Percentiles rank a stretch among this genome's conserved stretches.
Evolutionary conservation across 164 flowering plant species (phyloP).

Genomic region (Aristolochia fimbriata): DNA sequence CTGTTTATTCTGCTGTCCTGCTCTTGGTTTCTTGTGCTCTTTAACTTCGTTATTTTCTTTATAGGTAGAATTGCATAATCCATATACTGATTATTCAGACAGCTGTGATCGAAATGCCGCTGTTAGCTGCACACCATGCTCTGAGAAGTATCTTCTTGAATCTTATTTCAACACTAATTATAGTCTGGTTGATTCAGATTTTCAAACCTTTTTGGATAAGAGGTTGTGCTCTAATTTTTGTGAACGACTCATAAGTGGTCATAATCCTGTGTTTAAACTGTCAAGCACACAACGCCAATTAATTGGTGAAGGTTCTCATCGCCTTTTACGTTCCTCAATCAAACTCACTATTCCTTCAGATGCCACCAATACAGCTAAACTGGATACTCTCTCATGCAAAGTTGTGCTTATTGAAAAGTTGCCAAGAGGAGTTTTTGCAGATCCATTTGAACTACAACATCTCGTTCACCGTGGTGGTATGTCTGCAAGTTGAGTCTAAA

Average conservation of each 20-base stretch:
- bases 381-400: constrained; percentile 22
- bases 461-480: constrained; percentile 73
- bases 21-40: background rate
- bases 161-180: constrained; percentile 39
- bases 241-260: constrained; percentile 11
- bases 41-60: background rate
- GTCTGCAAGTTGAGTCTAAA: background rate
- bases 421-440: constrained; percentile 83
- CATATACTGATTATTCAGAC: constrained; percentile 2
- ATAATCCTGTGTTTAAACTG: constrained; percentile 12
- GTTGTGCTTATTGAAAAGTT: constrained; percentile 55
- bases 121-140: constrained; percentile 8
- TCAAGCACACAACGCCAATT: constrained; percentile 30
- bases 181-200: constrained; percentile 30
- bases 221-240: constrained; percentile 16
- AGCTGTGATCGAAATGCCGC: constrained; percentile 4
- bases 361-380: constrained; percentile 14
- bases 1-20: background rate
- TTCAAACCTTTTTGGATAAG: constrained; percentile 23
- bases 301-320: constrained; percentile 90
- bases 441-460: constrained; percentile 88
- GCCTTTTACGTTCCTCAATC: constrained; percentile 42
- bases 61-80: constrained; percentile 4
- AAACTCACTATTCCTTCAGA: constrained; percentile 17
- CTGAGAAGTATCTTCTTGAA: constrained; percentile 28